These are phyloP conservation scores for Alternaria rosae DNA, from an alignment of 2,329 filamentous ascomycete species.

Conservation along the genomic window DNA sequence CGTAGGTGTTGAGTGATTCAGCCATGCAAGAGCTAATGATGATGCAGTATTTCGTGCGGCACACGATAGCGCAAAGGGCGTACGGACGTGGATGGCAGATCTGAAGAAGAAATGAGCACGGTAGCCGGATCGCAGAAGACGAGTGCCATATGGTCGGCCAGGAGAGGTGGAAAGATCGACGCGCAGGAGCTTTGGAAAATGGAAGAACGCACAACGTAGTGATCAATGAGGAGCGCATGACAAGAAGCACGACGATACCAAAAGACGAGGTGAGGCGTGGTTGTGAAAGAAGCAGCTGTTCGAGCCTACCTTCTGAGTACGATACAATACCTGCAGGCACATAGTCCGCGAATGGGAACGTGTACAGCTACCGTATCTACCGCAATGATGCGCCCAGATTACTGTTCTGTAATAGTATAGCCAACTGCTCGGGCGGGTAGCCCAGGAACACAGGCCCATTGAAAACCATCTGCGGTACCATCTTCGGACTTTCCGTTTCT, in stretches of 20 bases:
- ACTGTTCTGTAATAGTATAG: slow-evolving; percentile 46
- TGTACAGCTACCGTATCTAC: slow-evolving; percentile 19
- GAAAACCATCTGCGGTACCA: slow-evolving; percentile 77
- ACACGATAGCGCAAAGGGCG: slow-evolving; percentile 57
- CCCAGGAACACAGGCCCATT: slow-evolving; percentile 95
- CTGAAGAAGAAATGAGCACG: slow-evolving; percentile 49
- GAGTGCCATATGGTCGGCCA: background rate
- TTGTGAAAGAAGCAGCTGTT: slow-evolving; percentile 22
- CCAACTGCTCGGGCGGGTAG: slow-evolving; percentile 61
- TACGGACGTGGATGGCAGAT: slow-evolving; percentile 55
- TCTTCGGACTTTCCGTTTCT: slow-evolving; percentile 21
- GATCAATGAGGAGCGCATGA: background rate
- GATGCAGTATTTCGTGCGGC: slow-evolving; percentile 56
- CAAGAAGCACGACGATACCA: background rate
- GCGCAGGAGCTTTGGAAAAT: background rate
- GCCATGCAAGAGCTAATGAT: slow-evolving; percentile 8
- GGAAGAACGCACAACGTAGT: background rate
- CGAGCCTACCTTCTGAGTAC: slow-evolving; percentile 33
- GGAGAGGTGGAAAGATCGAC: background rate
- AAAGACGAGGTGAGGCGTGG: slow-evolving; percentile 5
- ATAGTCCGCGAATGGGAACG: slow-evolving; percentile 16
- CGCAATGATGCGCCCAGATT: slow-evolving; percentile 43
- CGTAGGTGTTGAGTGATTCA: slow-evolving; percentile 50
- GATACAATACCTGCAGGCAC: slow-evolving; percentile 35
- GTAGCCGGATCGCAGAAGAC: background rate